phyloP scores from a whole-genome alignment of 2,329 filamentous ascomycete genomes.

The Botrytis deweyae region DNA sequence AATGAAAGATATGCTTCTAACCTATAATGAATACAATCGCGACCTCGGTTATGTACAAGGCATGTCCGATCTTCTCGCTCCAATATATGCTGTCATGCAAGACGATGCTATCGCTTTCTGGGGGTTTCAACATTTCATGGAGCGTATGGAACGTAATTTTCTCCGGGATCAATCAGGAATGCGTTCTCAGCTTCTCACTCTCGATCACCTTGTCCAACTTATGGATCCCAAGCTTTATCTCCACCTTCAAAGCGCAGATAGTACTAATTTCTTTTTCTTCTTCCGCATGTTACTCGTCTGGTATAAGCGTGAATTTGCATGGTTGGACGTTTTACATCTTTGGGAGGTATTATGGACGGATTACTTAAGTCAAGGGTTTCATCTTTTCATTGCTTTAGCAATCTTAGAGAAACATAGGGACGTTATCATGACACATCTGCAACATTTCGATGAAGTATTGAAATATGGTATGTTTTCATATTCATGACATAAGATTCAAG shows the following conservation, averaged over 20 bases:
- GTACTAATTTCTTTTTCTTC: constrained; percentile 99
- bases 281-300: constrained; percentile 98
- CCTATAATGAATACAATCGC: constrained; percentile 97
- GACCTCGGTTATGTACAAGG: constrained; percentile 96
- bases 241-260: constrained; percentile 85
- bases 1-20: constrained; percentile 98
- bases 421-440: constrained; percentile 91
- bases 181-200: constrained; percentile 83
- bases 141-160: constrained; percentile 97
- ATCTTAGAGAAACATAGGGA: constrained; percentile 95
- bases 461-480: constrained; percentile 73
- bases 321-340: constrained; percentile 78
- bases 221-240: constrained; percentile 94
- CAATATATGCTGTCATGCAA: constrained; percentile 95
- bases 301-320: constrained; percentile 97
- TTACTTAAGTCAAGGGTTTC: constrained; percentile 83
- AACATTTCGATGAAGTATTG: constrained; percentile 93
- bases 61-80: constrained; percentile 95
- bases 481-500: neutral
- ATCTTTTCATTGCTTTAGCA: constrained; percentile 89
- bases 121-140: constrained; percentile 95
- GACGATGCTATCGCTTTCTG: constrained; percentile 97
- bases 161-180: constrained; percentile 94
- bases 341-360: constrained; percentile 98
- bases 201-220: constrained; percentile 93